Conservation (phyloP, 2,329 filamentous ascomycete species). For the Hypoxylon sp. region DNA sequence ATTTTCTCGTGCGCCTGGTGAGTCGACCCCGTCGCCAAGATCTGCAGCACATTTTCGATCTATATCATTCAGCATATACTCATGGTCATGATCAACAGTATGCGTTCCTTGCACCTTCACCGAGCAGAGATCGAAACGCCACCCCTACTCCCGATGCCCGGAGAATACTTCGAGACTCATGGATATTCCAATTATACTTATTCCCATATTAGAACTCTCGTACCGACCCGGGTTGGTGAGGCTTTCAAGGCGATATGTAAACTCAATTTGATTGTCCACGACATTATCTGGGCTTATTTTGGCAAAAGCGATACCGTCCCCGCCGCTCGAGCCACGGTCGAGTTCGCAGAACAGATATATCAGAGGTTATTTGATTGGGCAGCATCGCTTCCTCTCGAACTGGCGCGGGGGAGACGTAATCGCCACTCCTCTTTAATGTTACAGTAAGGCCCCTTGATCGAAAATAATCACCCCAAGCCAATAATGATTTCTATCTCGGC, state of each 20-base stretch:
- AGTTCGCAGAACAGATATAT: slow-evolving; percentile 40
- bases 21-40: slow-evolving; percentile 23
- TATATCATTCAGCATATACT: slow-evolving; percentile 5
- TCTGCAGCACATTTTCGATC: background rate
- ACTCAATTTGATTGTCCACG: slow-evolving; percentile 41
- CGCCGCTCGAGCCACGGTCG: slow-evolving; percentile 40
- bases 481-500: background rate
- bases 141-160: slow-evolving; percentile 42
- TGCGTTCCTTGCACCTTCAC: slow-evolving; percentile 42
- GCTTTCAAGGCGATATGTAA: slow-evolving; percentile 38
- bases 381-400: slow-evolving; percentile 34
- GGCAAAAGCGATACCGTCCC: slow-evolving; percentile 36
- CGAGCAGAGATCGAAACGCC: slow-evolving; percentile 40
- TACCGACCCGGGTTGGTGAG: slow-evolving; percentile 28
- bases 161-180: slow-evolving; percentile 33
- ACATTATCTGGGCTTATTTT: slow-evolving; percentile 41
- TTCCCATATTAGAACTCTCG: slow-evolving; percentile 8
- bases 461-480: background rate
- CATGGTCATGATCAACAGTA: slow-evolving; percentile 27
- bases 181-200: slow-evolving; percentile 22
- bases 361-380: slow-evolving; percentile 40
- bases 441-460: slow-evolving; percentile 36
- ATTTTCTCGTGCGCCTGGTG: slow-evolving; percentile 43
- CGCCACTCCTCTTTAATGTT: slow-evolving; percentile 37
- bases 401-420: slow-evolving; percentile 40